Evolutionary conservation across 1,284 basidiomycete genomes (phyloP), one percentile per base, ranked within the genome.

Genomic region (Irpex sp.): DNA sequence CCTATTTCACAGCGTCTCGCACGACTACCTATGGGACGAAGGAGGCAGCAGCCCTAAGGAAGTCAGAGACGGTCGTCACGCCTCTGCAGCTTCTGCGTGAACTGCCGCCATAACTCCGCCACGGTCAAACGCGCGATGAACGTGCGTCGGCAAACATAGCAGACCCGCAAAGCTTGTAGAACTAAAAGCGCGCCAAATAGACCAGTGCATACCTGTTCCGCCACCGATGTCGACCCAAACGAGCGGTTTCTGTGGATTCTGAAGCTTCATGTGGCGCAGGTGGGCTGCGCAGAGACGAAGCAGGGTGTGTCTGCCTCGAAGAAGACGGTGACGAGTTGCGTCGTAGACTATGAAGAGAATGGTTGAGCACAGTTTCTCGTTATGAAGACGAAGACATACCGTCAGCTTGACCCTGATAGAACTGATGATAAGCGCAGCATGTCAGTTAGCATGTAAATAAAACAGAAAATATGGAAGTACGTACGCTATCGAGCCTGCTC

Each of bases 201-300:
- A 26, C 26, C 2, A 26, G 26, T 26, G 53, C 70, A 62, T 59
- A 82, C 87, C 89, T 8, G 92, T 93, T 39, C 92, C 92, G 33
- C 92, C 92, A 7, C 92, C 92, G 61, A 94, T 87, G 73, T 93
- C 92, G 36, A 93, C 82, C 92, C 92, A 94, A 36, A 94, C 82
- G 8, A 90, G 78, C 33, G 79, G 79, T 68, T 83, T 81, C 0
- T 75, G 68, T 0, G 81, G 79, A 21, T 79, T 68, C 31, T 71
- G 73, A 47, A 72, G 72, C 15, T 78, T 79, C 58, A 84, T 78
- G 1, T 82, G 77, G 39, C 79, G 81, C 15, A 93, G 78, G 71
- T 93, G 89, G 31, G 84, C 84, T 0, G 89, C 88, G 17, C 86
- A 84, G 9, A 94, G 80, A 67, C 80, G 81, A 33, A 90, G 77